Conservation (phyloP, 2,329 filamentous ascomycete species). For the Fusarium mundagurra region DNA sequence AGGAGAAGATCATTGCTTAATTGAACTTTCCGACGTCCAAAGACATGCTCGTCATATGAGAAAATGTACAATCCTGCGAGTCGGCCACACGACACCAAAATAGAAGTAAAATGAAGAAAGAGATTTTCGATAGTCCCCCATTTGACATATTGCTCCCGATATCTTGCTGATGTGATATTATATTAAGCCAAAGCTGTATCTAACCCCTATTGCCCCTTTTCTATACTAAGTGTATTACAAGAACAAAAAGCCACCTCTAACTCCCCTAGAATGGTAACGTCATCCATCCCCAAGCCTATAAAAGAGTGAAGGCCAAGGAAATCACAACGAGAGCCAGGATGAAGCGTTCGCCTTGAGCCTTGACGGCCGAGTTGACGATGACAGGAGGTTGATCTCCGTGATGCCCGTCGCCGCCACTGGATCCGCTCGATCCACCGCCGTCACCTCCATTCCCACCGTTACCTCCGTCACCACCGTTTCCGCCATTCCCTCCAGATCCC, state of each 20-base stretch:
- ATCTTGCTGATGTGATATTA: slow-evolving; percentile 21
- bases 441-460: not conserved
- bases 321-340: not conserved
- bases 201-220: slow-evolving; percentile 18
- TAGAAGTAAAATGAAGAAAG: slow-evolving; percentile 10
- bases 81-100: not conserved
- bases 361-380: slow-evolving; percentile 22
- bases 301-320: slow-evolving; percentile 5
- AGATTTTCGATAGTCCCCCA: not conserved
- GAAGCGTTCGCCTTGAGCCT: not conserved
- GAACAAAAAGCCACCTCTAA: not conserved
- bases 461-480: not conserved
- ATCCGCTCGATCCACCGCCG: not conserved
- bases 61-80: not conserved
- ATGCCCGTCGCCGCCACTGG: not conserved
- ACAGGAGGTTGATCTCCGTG: not conserved
- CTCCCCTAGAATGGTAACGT: not conserved
- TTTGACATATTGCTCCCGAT: not conserved
- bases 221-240: slow-evolving; percentile 3
- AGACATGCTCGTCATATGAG: not conserved
- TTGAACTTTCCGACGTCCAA: not conserved
- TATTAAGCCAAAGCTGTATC: slow-evolving; percentile 9
- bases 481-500: not conserved
- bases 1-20: slow-evolving; percentile 31
- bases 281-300: slow-evolving; percentile 4